Conservation (phyloP, 2,329 filamentous ascomycete species). For the Canariomyces notabilis region DNA sequence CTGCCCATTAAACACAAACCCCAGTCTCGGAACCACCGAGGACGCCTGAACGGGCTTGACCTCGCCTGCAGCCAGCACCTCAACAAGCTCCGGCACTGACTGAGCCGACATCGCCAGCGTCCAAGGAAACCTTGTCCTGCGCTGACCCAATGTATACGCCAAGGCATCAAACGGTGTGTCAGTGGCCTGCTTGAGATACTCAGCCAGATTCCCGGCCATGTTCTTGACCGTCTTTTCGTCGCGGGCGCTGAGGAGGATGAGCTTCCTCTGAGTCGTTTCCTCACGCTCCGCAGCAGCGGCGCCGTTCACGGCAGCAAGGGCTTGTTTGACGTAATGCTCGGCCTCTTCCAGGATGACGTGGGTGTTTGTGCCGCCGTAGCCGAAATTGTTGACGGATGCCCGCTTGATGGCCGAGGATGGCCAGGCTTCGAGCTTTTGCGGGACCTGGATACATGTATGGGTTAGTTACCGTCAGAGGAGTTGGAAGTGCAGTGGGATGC, state of each 20-base stretch:
- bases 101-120: not conserved
- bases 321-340: not conserved
- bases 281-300: too few relatives aligned
- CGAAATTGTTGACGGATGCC: constrained; percentile 10
- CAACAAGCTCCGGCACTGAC: not conserved
- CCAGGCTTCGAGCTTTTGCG: constrained; percentile 20
- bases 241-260: not conserved
- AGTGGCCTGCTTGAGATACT: not conserved
- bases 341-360: constrained; percentile 6
- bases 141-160: constrained; percentile 8
- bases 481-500: constrained; percentile 1
- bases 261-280: not conserved
- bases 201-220: not conserved
- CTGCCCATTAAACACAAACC: constrained; percentile 32
- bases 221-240: not conserved
- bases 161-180: constrained; percentile 1
- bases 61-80: not conserved
- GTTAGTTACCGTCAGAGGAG: not conserved
- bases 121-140: constrained; percentile 1
- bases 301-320: not conserved
- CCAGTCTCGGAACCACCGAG: constrained; percentile 10
- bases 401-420: not conserved
- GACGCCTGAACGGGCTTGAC: not conserved
- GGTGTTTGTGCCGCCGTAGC: constrained; percentile 10
- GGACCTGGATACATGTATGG: constrained; percentile 13